Conservation (phyloP, 345 rosid species). For the Lepidium sativum region DNA sequence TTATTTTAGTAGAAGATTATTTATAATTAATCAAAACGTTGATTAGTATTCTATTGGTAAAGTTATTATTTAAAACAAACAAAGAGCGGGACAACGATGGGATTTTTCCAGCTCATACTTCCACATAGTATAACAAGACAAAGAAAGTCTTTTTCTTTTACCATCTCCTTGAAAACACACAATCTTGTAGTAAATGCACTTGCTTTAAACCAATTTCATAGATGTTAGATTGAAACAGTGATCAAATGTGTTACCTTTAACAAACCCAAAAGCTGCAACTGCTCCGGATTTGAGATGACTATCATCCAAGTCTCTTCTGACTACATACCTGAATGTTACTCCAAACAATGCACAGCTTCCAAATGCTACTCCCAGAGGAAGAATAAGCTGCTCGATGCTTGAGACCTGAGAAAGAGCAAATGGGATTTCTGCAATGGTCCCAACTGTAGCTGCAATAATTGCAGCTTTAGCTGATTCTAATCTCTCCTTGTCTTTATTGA, state of each 20-base stretch:
- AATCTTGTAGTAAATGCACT: not conserved
- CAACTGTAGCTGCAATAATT: slow-evolving; percentile 59
- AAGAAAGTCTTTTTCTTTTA: not conserved
- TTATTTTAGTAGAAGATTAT: not conserved
- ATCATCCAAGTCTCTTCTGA: slow-evolving; percentile 71
- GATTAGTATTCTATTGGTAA: slow-evolving; percentile 11
- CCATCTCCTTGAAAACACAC: not conserved
- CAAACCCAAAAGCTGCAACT: slow-evolving; percentile 67
- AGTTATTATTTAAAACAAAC: slow-evolving; percentile 1
- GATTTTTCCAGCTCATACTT: slow-evolving; percentile 20
- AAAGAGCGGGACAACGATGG: slow-evolving; percentile 5
- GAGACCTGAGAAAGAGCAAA: slow-evolving; percentile 51
- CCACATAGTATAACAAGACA: slow-evolving; percentile 14
- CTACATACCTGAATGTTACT: slow-evolving; percentile 66
- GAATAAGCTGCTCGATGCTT: slow-evolving; percentile 41
- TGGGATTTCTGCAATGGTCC: slow-evolving; percentile 61
- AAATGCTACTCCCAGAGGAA: slow-evolving; percentile 47
- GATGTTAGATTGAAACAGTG: not conserved
- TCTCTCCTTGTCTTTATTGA: slow-evolving; percentile 57
- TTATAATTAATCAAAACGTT: not conserved
- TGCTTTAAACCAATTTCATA: not conserved
- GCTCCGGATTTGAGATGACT: slow-evolving; percentile 70
- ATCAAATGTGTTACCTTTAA: slow-evolving; percentile 46
- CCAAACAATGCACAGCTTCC: slow-evolving; percentile 90
- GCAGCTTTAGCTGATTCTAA: slow-evolving; percentile 74